These are phyloP conservation scores for Hypoxylon sp. DNA, from an alignment of 2,329 filamentous ascomycete genomes.

Conservation along the genomic window DNA sequence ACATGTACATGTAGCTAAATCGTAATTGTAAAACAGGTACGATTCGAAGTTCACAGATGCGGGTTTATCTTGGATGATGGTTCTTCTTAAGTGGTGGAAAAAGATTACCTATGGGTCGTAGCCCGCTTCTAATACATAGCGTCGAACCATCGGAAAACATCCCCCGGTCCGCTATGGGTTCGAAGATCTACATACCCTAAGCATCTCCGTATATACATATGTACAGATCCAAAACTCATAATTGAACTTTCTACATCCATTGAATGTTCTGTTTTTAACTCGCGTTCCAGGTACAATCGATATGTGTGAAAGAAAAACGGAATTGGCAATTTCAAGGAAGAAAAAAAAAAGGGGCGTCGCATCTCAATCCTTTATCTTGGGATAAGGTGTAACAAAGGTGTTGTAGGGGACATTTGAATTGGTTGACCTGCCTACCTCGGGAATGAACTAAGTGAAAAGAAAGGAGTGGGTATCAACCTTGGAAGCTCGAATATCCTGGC, in stretches of 20 bases:
- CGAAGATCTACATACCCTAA: constrained; percentile 8
- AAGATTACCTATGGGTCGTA: constrained; percentile 15
- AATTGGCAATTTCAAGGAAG: not conserved
- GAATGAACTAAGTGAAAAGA: not conserved
- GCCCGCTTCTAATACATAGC: constrained; percentile 27
- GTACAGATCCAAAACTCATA: constrained; percentile 5
- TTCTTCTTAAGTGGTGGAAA: constrained; percentile 40
- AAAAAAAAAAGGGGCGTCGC: constrained; percentile 2
- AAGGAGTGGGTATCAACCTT: not conserved
- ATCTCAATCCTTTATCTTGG: not conserved
- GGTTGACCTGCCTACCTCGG: constrained; percentile 9
- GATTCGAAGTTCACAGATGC: constrained; percentile 6
- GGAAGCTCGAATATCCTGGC: constrained; percentile 8
- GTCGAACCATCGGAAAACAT: constrained; percentile 40
- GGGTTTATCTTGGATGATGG: constrained; percentile 14
- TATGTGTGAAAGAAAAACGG: not conserved
- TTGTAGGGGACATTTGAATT: constrained; percentile 8
- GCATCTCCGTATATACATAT: not conserved
- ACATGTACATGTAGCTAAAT: constrained; percentile 13
- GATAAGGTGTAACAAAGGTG: constrained; percentile 3
- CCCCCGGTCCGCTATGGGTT: constrained; percentile 28
- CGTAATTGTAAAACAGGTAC: constrained; percentile 12
- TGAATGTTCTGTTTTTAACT: not conserved
- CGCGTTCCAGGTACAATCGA: not conserved
- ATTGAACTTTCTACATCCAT: not conserved